Evolutionary conservation across 1,139 yeast genomes (phyloP).

Genomic region (Scheffersomyces illinoinensis): DNA sequence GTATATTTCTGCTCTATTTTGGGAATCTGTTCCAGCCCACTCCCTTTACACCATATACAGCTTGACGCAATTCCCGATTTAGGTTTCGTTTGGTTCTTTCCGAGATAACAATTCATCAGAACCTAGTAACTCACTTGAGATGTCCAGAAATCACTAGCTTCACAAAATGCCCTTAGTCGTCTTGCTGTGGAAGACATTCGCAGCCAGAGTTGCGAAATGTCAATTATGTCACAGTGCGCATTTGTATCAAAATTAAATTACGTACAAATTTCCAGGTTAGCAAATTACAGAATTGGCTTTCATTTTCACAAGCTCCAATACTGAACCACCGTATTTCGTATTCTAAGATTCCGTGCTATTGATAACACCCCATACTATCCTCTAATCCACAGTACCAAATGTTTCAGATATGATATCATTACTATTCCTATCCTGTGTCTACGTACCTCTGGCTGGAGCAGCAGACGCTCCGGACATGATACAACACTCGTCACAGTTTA

Average conservation of each 20-base stretch:
- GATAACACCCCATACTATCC: too few species aligned
- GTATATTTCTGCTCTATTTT: too few species aligned
- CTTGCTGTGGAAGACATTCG: not conserved
- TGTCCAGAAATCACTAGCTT: not conserved
- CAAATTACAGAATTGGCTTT: too few species aligned
- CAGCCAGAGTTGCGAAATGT: not conserved
- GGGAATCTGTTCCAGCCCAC: too few species aligned
- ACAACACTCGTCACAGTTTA: slow-evolving; percentile 2
- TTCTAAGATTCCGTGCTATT: too few species aligned
- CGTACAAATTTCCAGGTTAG: not conserved
- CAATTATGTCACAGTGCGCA: not conserved
- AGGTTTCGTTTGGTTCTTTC: not conserved
- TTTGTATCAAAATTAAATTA: not conserved
- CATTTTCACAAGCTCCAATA: not conserved
- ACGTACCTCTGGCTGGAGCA: not conserved
- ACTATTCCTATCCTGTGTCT: not conserved
- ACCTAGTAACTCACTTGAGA: not conserved
- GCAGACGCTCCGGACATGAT: not conserved
- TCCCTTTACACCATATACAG: not conserved
- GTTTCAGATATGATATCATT: not conserved
- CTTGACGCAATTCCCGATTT: not conserved
- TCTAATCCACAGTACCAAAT: not conserved
- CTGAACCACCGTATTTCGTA: not conserved
- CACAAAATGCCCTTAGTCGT: not conserved
- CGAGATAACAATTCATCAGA: not conserved